Evolutionary conservation across 768 basidiomycete species (phyloP), one percentile per base, ranked within the genome.

Genomic region (Phanerodontia chrysosporium): DNA sequence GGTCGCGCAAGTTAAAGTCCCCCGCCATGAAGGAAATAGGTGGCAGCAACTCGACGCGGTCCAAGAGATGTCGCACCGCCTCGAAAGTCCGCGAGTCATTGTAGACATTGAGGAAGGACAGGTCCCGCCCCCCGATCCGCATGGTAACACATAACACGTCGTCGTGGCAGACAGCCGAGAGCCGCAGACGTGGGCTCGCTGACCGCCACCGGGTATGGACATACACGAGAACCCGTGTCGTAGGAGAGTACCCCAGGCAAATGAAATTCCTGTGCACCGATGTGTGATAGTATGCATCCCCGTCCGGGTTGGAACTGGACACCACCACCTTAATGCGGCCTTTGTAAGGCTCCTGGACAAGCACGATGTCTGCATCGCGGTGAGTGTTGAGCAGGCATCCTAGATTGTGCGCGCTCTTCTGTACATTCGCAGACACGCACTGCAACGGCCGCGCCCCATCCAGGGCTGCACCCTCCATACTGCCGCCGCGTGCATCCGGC

Each of bases 1-100:
- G 44, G 58, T 62, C 21, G 18, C 51, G 45, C 3, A 62, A 45
- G 51, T 62, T 62, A 54, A 58, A 62, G 35, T 62, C 61, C 1
- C 61, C 61, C 13, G 27, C 25, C 42, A 51, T 51, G 49, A 58
- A 51, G 16, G 35, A 7, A n/a, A 58, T 44, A 1, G 29, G 45
- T 2, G 49, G 51, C 30, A 58, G 53, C 2, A 16, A 1, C 7
- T 49, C 46, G 3, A 49, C 29, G 1, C 45, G n/a, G 22, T 49
- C 29, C 16, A 18, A 5, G 2, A 56, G 30, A 22, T 46, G 52
- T 9, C 9, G 13, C 1, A 62, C 39, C 2, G 58, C 52, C 5
- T 1, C 9, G 25, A 45, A 39, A 3, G 45, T 49, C 5, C 36
- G 13, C 1, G 52, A 45, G 24, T 54, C 45, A 44, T 62, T 62